Percentiles rank a stretch among this genome's conserved stretches.
Conservation (phyloP, 345 rosid species). For the Melastoma malabathricum region DNA sequence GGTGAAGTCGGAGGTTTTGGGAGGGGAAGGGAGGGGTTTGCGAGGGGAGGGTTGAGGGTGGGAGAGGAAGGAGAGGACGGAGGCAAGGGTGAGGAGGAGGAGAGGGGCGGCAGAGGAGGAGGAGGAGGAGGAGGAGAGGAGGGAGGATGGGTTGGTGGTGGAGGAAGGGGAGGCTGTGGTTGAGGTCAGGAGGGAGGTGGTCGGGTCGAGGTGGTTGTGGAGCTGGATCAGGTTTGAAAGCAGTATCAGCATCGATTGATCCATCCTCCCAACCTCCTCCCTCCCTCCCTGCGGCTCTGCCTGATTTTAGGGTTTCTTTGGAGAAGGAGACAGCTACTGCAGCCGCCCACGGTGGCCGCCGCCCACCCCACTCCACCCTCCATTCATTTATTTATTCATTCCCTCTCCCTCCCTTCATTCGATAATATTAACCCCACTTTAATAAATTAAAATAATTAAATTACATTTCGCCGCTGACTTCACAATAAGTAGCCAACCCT, state of each 20-base stretch:
- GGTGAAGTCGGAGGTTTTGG: constrained; percentile 43
- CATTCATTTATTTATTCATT: too few relatives aligned
- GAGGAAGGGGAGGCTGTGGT: constrained; percentile 27
- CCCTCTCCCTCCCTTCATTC: too few relatives aligned
- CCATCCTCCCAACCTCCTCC: constrained; percentile 26
- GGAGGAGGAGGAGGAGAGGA: constrained; percentile 19
- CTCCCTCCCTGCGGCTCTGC: too few relatives aligned
- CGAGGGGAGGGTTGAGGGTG: constrained; percentile 10
- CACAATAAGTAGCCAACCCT: too few relatives aligned
- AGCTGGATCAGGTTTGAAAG: constrained; percentile 89
- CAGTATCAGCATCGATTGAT: constrained; percentile 71
- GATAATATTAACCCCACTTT: too few relatives aligned
- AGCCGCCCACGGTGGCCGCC: too few relatives aligned
- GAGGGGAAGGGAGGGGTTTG: constrained; percentile 10
- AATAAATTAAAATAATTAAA: too few relatives aligned
- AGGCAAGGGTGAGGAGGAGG: constrained; percentile 21
- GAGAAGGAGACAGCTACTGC: too few relatives aligned
- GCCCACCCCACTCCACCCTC: too few relatives aligned
- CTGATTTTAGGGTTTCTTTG: too few relatives aligned
- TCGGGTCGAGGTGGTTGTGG: constrained; percentile 69
- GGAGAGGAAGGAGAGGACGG: constrained; percentile 27
- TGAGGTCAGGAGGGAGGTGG: constrained; percentile 48
- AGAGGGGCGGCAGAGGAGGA: constrained; percentile 21
- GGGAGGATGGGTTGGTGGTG: constrained; percentile 39
- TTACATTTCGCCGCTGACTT: too few relatives aligned